Conservation (phyloP, 371 early-diverging fungal genomes). For the Rhizopus stolonifer region DNA sequence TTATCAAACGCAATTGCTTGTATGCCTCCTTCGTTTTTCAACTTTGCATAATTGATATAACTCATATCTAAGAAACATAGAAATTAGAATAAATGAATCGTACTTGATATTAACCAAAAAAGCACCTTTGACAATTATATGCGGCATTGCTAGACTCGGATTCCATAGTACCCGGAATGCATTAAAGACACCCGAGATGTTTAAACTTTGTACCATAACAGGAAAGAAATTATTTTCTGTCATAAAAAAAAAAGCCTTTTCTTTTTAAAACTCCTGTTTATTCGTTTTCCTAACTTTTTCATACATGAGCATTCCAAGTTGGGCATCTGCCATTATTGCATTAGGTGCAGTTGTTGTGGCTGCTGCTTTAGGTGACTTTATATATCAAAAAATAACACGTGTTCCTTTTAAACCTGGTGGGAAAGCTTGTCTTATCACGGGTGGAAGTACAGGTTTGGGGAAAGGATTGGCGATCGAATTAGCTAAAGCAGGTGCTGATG, state of each 20-base stretch:
- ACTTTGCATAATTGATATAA: slow-evolving; percentile 58
- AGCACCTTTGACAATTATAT: slow-evolving; percentile 69
- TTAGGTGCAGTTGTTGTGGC: slow-evolving; percentile 22
- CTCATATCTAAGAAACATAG: slow-evolving; percentile 58
- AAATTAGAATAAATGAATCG: background rate
- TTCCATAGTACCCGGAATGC: slow-evolving; percentile 55
- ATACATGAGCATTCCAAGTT: slow-evolving; percentile 33
- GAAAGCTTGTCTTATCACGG: slow-evolving; percentile 88
- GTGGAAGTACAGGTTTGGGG: slow-evolving; percentile 94
- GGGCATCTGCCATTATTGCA: slow-evolving; percentile 41
- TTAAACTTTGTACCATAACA: slow-evolving; percentile 80
- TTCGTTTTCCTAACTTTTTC: background rate
- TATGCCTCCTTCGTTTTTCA: slow-evolving; percentile 60
- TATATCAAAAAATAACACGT: slow-evolving; percentile 31
- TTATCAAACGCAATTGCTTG: slow-evolving; percentile 85
- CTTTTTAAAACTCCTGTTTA: slow-evolving; percentile 4
- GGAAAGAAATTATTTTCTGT: too few relatives aligned
- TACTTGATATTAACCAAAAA: background rate
- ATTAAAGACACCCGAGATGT: slow-evolving; percentile 64
- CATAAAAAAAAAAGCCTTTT: background rate
- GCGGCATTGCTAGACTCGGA: slow-evolving; percentile 75
- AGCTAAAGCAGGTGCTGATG: slow-evolving; percentile 75
- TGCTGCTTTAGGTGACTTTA: slow-evolving; percentile 19
- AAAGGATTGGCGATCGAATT: slow-evolving; percentile 75
- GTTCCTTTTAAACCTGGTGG: slow-evolving; percentile 40